A percentile compares a stretch with the other conserved stretches of the same genome.
phyloP scores from a whole-genome alignment of 176 grass and related monocot genomes.

The Neostapfia colusana region DNA sequence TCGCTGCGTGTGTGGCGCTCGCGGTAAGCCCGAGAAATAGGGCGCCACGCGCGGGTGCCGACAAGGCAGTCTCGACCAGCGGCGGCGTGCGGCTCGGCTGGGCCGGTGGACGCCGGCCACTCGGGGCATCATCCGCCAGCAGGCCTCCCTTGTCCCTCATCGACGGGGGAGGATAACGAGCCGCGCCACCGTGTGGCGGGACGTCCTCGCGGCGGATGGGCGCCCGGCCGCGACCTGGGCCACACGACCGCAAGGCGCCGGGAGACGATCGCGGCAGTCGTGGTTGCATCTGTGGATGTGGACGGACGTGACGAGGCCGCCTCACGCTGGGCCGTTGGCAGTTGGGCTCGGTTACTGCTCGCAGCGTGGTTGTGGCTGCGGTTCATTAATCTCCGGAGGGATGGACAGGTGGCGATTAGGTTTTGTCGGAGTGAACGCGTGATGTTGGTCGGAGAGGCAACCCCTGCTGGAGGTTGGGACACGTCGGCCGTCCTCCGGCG shows the following conservation, averaged over 20 bases:
- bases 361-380: neutral
- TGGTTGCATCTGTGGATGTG: neutral
- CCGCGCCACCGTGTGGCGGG: slow-evolving; percentile 42
- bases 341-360: neutral
- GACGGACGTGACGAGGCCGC: neutral
- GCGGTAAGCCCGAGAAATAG: neutral
- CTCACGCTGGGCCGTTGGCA: neutral
- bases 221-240: neutral
- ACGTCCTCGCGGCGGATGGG: neutral
- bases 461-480: slow-evolving; percentile 14
- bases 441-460: slow-evolving; percentile 10
- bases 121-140: slow-evolving; percentile 29
- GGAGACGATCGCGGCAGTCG: neutral
- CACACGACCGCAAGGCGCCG: slow-evolving; percentile 26
- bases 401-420: slow-evolving; percentile 7
- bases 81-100: slow-evolving; percentile 35
- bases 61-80: neutral
- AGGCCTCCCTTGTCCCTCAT: too few species aligned
- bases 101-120: slow-evolving; percentile 44
- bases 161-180: slow-evolving; percentile 29
- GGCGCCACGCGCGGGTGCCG: neutral
- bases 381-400: neutral
- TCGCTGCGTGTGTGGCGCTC: slow-evolving; percentile 1
- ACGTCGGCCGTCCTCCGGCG: neutral
- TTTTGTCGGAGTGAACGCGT: neutral